Conservation (phyloP, 73 alveolate genomes). For the Paramecium pentaurelia region DNA sequence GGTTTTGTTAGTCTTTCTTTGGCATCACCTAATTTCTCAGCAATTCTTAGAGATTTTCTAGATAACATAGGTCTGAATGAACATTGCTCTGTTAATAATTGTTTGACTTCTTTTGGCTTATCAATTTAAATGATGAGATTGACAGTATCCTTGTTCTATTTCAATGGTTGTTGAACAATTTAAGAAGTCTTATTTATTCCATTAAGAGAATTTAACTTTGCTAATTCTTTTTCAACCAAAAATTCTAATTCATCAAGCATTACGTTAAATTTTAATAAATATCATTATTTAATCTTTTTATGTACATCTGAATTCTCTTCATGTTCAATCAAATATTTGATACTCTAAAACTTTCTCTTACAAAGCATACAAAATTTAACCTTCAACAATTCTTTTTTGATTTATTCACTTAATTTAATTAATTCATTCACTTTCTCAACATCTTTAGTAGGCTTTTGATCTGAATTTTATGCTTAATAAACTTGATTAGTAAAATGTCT, state of each 20-base stretch:
- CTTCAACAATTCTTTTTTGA: neutral
- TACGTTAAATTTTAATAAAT: slow-evolving; percentile 27
- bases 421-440: slow-evolving; percentile 32
- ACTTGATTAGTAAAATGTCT: slow-evolving; percentile 37
- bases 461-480: neutral
- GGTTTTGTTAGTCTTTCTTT: slow-evolving; percentile 44
- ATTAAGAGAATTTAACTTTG: neutral
- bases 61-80: slow-evolving; percentile 58
- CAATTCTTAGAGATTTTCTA: slow-evolving; percentile 42
- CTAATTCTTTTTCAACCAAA: slow-evolving; percentile 16
- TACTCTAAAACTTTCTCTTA: neutral
- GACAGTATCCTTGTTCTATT: neutral
- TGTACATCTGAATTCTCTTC: slow-evolving; percentile 26
- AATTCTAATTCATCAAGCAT: slow-evolving; percentile 45
- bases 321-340: slow-evolving; percentile 9
- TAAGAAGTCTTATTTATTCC: neutral
- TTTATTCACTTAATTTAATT: neutral
- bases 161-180: neutral
- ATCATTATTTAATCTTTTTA: slow-evolving; percentile 16
- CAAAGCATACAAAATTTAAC: slow-evolving; percentile 10
- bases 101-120: neutral
- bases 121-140: neutral
- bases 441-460: neutral
- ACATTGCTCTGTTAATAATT: neutral
- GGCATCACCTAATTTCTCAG: slow-evolving; percentile 52